A percentile compares a stretch with the other conserved stretches of the same genome.
Conservation (phyloP, 371 early-diverging fungal genomes). For the Umbelopsis sp. region DNA sequence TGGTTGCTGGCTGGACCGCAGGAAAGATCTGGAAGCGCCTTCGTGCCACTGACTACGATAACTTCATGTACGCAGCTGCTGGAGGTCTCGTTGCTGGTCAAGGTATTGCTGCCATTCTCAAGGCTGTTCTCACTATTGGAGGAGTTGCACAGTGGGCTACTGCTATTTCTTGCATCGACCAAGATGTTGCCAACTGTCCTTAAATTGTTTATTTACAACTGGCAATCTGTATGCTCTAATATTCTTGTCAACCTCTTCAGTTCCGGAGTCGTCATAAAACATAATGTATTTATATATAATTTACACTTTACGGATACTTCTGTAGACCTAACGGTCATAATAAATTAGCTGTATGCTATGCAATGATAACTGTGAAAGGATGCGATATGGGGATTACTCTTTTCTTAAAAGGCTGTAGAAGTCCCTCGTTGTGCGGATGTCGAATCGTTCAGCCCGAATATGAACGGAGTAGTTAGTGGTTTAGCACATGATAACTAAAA, state of each 20-base stretch:
- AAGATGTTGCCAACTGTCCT: slow-evolving; percentile 36
- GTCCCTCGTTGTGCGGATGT: too few relatives aligned
- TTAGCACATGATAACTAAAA: too few relatives aligned
- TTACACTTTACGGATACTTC: background rate
- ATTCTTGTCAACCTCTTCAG: background rate
- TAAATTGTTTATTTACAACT: slow-evolving; percentile 7
- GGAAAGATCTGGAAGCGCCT: slow-evolving; percentile 59
- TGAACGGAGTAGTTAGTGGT: too few relatives aligned
- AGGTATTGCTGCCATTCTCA: slow-evolving; percentile 70
- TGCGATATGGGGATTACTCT: too few relatives aligned
- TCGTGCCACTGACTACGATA: slow-evolving; percentile 40
- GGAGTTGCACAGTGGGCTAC: slow-evolving; percentile 31
- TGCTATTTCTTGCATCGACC: slow-evolving; percentile 40
- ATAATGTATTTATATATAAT: background rate
- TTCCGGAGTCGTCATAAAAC: background rate
- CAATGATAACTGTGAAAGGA: too few relatives aligned
- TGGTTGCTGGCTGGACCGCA: slow-evolving; percentile 64
- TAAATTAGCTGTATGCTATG: background rate
- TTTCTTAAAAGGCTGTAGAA: too few relatives aligned
- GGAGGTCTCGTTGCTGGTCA: slow-evolving; percentile 78
- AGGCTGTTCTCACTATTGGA: slow-evolving; percentile 59
- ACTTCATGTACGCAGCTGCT: slow-evolving; percentile 64
- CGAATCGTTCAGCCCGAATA: too few relatives aligned
- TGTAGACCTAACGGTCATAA: background rate
- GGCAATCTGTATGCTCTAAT: background rate